phyloP scores from a whole-genome alignment of 768 basidiomycete genomes.

The Scleroderma citrinum region DNA sequence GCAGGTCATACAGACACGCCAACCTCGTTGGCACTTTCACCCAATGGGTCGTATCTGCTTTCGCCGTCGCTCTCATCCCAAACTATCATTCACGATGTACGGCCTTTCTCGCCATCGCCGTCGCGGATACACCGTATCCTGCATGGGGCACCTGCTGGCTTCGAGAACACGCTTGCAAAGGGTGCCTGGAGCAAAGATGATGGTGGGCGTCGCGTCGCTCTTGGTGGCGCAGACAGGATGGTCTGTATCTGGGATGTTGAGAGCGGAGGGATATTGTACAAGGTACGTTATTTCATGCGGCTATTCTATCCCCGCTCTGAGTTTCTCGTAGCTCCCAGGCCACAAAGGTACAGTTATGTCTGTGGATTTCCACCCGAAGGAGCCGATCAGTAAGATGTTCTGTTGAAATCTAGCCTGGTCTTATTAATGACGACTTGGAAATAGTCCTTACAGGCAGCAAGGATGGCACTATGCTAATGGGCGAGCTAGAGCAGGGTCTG shows the following conservation, averaged over 20 bases:
- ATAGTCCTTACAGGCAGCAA: slow-evolving; percentile 89
- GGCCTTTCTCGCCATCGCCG: slow-evolving; percentile 87
- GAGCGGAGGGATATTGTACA: slow-evolving; percentile 68
- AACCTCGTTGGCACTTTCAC: slow-evolving; percentile 87
- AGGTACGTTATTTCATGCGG: slow-evolving; percentile 40
- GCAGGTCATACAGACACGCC: slow-evolving; percentile 89
- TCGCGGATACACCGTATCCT: slow-evolving; percentile 73
- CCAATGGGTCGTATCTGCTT: slow-evolving; percentile 80
- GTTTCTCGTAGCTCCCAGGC: slow-evolving; percentile 64
- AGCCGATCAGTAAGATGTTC: slow-evolving; percentile 76
- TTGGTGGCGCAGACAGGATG: slow-evolving; percentile 86
- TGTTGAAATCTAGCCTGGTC: not conserved
- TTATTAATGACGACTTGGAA: not conserved
- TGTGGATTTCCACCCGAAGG: slow-evolving; percentile 95
- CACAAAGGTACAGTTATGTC: slow-evolving; percentile 95
- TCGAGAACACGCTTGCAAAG: slow-evolving; percentile 80
- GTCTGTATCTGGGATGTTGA: slow-evolving; percentile 87
- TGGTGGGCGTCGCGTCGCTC: slow-evolving; percentile 74
- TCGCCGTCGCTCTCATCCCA: slow-evolving; percentile 89
- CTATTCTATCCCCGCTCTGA: not conserved
- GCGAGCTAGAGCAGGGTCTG: slow-evolving; percentile 75
- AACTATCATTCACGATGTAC: slow-evolving; percentile 84
- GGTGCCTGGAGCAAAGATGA: slow-evolving; percentile 88
- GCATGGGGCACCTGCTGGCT: slow-evolving; percentile 87
- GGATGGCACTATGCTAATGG: slow-evolving; percentile 87